Percentiles rank a stretch among this genome's conserved stretches.
These are phyloP conservation scores for Dentipellis fragilis DNA, from an alignment of 768 basidiomycete species.

Conservation along the genomic window DNA sequence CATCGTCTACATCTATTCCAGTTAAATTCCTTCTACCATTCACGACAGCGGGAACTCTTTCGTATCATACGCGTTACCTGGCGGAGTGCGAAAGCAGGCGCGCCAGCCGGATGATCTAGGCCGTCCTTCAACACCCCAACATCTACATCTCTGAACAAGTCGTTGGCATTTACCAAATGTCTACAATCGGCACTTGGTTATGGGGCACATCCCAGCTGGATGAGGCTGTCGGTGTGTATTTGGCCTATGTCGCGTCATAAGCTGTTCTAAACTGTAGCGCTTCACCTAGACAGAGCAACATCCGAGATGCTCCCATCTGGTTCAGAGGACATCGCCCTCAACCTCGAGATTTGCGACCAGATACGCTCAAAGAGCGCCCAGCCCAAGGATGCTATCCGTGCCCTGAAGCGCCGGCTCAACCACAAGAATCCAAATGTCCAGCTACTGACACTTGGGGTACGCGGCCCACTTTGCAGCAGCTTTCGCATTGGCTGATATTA, in stretches of 20 bases:
- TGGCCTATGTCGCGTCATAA: not conserved
- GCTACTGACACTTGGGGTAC: conserved; percentile 72
- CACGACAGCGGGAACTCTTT: not conserved
- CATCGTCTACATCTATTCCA: not conserved
- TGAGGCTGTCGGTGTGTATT: conserved; percentile 11
- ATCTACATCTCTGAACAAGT: not conserved
- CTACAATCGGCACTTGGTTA: conserved; percentile 12
- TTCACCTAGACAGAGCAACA: conserved; percentile 75
- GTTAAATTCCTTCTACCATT: not conserved
- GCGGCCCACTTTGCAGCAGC: conserved; percentile 21
- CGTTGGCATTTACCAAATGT: conserved; percentile 5
- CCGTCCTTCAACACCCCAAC: not conserved
- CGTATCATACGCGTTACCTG: not conserved
- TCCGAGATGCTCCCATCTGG: conserved; percentile 79
- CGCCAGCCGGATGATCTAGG: not conserved
- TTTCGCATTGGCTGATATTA: not conserved
- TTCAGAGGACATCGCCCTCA: conserved; percentile 83
- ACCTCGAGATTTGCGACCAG: conserved; percentile 94
- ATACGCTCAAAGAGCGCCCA: conserved; percentile 85
- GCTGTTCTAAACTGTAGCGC: not conserved
- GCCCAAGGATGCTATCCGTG: conserved; percentile 81
- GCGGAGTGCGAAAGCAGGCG: conserved; percentile 1
- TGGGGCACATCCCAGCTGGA: conserved; percentile 14
- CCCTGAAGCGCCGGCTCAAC: conserved; percentile 76
- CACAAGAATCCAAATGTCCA: conserved; percentile 97